A percentile compares a stretch with the other conserved stretches of the same genome.
These are phyloP conservation scores for Syzygium grande DNA, from an alignment of 345 rosid genomes.

Conservation along the genomic window DNA sequence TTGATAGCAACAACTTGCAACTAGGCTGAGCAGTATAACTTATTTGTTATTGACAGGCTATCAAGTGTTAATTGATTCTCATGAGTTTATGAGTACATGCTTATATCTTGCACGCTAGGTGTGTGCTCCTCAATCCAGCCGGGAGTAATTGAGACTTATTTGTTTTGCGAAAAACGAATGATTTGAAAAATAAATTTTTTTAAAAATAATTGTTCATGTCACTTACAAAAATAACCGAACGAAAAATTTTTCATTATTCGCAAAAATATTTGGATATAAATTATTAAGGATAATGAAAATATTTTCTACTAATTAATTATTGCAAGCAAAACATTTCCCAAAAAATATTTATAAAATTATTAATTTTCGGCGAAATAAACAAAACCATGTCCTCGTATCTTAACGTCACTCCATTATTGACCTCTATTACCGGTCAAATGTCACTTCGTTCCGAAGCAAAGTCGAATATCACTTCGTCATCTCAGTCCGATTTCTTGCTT, in stretches of 20 bases:
- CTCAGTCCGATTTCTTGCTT: background rate
- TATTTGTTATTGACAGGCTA: background rate
- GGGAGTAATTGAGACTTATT: background rate
- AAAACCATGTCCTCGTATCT: rapidly evolving
- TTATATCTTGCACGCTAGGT: background rate
- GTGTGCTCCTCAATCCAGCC: background rate
- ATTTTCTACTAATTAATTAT: too few species aligned
- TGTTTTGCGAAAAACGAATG: background rate
- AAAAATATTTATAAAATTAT: background rate
- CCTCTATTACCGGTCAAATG: too few species aligned
- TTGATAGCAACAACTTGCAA: background rate
- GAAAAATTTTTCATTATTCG: rapidly evolving
- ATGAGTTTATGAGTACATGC: background rate
- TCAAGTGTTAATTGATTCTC: background rate
- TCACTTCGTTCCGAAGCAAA: background rate
- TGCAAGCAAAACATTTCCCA: rapidly evolving
- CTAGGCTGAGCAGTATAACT: background rate
- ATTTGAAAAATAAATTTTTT: too few species aligned
- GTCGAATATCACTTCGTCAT: background rate
- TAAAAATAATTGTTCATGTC: rapidly evolving
- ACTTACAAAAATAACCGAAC: too few species aligned
- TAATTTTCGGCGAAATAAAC: rapidly evolving
- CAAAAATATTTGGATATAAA: background rate
- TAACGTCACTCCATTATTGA: background rate
- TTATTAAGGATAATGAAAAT: too few species aligned